Percentiles rank a stretch among this genome's conserved stretches.
Conservation (phyloP, 345 rosid species). For the Passiflora organensis region DNA sequence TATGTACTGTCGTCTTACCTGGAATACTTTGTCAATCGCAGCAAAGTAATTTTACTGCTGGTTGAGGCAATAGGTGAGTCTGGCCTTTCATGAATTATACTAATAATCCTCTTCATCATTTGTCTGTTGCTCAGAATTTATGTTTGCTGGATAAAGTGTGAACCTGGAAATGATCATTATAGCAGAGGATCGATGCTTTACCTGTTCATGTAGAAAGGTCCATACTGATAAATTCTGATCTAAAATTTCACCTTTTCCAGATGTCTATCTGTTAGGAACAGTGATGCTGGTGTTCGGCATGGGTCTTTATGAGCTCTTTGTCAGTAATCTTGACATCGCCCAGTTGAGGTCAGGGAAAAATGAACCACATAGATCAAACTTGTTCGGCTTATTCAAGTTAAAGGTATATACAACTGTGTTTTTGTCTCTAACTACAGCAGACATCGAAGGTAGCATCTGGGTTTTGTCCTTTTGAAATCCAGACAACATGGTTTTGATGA, state of each 20-base stretch:
- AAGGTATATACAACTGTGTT: constrained; percentile 36
- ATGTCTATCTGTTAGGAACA: constrained; percentile 86
- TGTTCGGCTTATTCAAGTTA: constrained; percentile 69
- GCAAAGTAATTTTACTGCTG: constrained; percentile 63
- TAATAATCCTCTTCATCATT: background rate
- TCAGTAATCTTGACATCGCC: constrained; percentile 66
- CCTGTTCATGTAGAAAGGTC: background rate
- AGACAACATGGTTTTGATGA: background rate
- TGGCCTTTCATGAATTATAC: constrained; percentile 4
- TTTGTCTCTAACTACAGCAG: too few relatives aligned
- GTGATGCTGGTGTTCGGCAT: constrained; percentile 93
- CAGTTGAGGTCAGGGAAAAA: constrained; percentile 34
- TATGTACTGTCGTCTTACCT: constrained; percentile 52
- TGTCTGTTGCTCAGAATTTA: background rate
- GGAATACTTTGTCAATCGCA: constrained; percentile 43
- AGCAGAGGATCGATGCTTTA: background rate
- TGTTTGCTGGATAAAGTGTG: too few relatives aligned
- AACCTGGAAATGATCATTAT: too few relatives aligned
- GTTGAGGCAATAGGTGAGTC: constrained; percentile 86
- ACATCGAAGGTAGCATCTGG: too few relatives aligned
- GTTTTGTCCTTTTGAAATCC: too few relatives aligned
- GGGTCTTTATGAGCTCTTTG: constrained; percentile 93
- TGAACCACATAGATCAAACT: constrained; percentile 43
- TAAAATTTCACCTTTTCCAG: too few relatives aligned
- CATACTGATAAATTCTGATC: background rate